These are phyloP conservation scores for Aspergillus terreus DNA, from an alignment of 2,329 filamentous ascomycete genomes.

Conservation along the genomic window DNA sequence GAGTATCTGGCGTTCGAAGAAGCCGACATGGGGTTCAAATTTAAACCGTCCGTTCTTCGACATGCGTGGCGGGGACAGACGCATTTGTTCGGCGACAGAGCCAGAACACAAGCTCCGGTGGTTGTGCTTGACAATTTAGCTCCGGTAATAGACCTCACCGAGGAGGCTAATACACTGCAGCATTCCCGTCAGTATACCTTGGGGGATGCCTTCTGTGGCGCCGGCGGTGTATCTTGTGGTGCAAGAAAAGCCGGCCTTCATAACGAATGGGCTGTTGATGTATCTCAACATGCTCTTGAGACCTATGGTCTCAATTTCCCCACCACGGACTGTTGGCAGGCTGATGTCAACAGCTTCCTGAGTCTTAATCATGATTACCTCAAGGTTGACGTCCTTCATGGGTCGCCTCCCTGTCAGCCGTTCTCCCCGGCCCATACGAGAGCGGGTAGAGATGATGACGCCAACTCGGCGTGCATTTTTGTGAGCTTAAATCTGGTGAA, in stretches of 20 bases:
- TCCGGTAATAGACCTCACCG: too few relatives aligned
- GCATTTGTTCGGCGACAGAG: conserved; percentile 24
- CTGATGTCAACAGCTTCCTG: conserved; percentile 46
- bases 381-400: conserved; percentile 65
- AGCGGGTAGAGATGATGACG: conserved; percentile 56
- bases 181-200: conserved; percentile 55
- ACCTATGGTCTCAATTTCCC: conserved; percentile 61
- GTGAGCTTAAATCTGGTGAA: conserved; percentile 52
- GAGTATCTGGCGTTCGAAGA: conserved; percentile 29
- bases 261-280: conserved; percentile 63
- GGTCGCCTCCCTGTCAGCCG: conserved; percentile 74
- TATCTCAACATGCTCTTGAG: conserved; percentile 51
- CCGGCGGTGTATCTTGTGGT: conserved; percentile 59
- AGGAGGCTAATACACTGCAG: conserved; percentile 17
- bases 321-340: conserved; percentile 27
- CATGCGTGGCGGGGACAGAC: conserved; percentile 32
- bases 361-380: conserved; percentile 28
- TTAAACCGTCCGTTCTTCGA: conserved; percentile 19
- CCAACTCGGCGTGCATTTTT: conserved; percentile 59
- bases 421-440: conserved; percentile 70
- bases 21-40: conserved; percentile 20
- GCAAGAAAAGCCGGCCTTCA: conserved; percentile 57
- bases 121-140: conserved; percentile 15
- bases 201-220: conserved; percentile 70
- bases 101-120: background rate